Evolutionary conservation across 108 stramenopile species (phyloP).

Genomic region (Nitzschia putrida): DNA sequence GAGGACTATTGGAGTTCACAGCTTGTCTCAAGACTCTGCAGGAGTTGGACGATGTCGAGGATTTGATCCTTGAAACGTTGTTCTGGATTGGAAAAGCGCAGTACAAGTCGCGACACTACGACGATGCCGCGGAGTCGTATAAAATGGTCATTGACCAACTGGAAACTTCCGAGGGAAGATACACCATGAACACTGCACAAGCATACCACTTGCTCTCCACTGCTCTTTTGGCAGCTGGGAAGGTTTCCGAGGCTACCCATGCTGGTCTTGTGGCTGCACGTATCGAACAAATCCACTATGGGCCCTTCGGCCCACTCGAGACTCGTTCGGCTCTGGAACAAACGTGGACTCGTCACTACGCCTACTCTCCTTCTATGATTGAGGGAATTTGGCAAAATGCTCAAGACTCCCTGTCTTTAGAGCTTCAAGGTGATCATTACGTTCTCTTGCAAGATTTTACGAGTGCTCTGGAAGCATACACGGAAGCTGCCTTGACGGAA

Average conservation of each 20-base stretch:
- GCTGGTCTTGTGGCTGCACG: neutral
- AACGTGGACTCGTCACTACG: neutral
- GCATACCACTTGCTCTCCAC: neutral
- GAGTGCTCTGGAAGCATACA: conserved; percentile 9
- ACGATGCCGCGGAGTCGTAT: conserved; percentile 2
- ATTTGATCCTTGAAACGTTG: neutral
- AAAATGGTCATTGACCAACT: neutral
- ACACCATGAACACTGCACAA: neutral
- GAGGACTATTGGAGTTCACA: conserved; percentile 1
- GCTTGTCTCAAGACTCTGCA: neutral
- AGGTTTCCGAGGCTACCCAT: neutral
- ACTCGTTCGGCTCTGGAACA: neutral
- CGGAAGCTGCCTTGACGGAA: conserved; percentile 1
- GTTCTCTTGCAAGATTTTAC: neutral
- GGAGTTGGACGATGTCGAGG: neutral
- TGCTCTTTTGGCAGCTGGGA: neutral
- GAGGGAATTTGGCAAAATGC: neutral
- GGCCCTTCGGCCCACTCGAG: neutral
- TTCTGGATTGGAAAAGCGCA: conserved; percentile 8
- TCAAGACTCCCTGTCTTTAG: neutral
- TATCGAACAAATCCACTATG: neutral
- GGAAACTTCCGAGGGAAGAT: neutral
- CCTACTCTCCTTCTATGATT: neutral
- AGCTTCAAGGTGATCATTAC: neutral
- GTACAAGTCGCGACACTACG: conserved; percentile 1